Percentiles rank a stretch among this genome's conserved stretches.
Evolutionary conservation across 345 rosid species (phyloP).

Genomic region (Zanthoxylum bungeanum): DNA sequence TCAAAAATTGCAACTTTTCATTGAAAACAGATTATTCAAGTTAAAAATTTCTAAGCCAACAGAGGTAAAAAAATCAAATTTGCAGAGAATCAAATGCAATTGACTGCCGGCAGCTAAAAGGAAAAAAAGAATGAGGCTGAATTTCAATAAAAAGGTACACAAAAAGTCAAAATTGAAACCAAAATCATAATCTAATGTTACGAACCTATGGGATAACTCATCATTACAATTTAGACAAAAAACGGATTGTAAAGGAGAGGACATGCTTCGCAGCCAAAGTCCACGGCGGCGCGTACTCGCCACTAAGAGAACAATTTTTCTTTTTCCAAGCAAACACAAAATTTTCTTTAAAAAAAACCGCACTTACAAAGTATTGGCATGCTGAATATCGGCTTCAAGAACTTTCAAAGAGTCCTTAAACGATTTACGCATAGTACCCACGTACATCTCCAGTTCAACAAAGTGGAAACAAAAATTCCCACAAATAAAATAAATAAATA

Average conservation of each 20-base stretch:
- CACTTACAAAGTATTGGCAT: slow-evolving; percentile 63
- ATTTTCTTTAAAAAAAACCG: background rate
- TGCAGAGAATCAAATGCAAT: background rate
- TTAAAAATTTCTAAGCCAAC: no score
- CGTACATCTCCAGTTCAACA: slow-evolving; percentile 32
- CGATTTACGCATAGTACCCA: slow-evolving; percentile 52
- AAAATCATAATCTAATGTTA: background rate
- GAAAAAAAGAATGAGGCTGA: background rate
- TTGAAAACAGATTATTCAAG: background rate
- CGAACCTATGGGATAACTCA: no score
- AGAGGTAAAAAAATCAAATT: no score
- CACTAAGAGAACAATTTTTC: no score
- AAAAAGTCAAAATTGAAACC: background rate
- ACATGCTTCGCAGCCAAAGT: no score
- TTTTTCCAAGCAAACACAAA: background rate
- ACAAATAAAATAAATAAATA: background rate
- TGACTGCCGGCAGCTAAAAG: background rate
- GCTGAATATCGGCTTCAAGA: slow-evolving; percentile 73
- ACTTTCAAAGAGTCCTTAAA: slow-evolving; percentile 49
- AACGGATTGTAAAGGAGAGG: no score
- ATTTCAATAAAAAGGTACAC: no score
- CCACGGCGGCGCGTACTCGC: no score
- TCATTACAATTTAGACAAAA: no score
- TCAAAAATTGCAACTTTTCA: background rate
- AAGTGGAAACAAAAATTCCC: no score